Conservation (phyloP, 805 yeast species). For the Wickerhamiella qilinensis region DNA sequence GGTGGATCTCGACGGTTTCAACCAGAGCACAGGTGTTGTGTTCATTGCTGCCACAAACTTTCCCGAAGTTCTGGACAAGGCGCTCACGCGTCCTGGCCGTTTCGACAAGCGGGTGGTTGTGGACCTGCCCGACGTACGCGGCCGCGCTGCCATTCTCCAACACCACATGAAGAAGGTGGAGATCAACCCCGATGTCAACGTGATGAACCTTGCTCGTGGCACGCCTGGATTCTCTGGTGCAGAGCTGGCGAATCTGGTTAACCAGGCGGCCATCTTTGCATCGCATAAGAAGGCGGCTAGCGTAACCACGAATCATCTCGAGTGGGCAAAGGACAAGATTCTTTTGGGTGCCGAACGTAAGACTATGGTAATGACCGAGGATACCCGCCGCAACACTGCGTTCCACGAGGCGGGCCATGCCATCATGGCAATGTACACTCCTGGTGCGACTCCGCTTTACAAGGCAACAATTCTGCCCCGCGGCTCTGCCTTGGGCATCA, state of each 20-base stretch:
- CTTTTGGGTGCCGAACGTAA: conserved; percentile 96
- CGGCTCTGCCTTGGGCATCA: conserved; percentile 91
- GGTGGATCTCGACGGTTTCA: conserved; percentile 85
- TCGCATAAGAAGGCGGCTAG: conserved; percentile 81
- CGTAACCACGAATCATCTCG: conserved; percentile 82
- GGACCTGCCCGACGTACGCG: conserved; percentile 94
- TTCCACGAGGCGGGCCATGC: conserved; percentile 99
- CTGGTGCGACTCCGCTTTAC: conserved; percentile 87
- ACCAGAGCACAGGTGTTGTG: conserved; percentile 83
- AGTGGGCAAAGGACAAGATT: conserved; percentile 98
- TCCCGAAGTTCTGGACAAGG: conserved; percentile 93
- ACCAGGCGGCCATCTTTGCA: conserved; percentile 96
- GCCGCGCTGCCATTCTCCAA: conserved; percentile 79
- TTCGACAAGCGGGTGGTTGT: conserved; percentile 92
- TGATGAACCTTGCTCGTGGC: conserved; percentile 83
- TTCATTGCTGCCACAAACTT: conserved; percentile 97
- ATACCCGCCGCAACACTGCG: conserved; percentile 83
- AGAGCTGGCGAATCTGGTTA: conserved; percentile 83
- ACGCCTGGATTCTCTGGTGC: conserved; percentile 99
- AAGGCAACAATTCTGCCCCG: conserved; percentile 95
- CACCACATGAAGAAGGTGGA: conserved; percentile 90
- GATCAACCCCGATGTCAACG: conserved; percentile 69
- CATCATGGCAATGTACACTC: conserved; percentile 86
- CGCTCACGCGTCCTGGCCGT: conserved; percentile 95
- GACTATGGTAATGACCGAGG: conserved; percentile 95